phyloP scores from a whole-genome alignment of 192 early-diverging fungal species.

The Oehlia diaphana region DNA sequence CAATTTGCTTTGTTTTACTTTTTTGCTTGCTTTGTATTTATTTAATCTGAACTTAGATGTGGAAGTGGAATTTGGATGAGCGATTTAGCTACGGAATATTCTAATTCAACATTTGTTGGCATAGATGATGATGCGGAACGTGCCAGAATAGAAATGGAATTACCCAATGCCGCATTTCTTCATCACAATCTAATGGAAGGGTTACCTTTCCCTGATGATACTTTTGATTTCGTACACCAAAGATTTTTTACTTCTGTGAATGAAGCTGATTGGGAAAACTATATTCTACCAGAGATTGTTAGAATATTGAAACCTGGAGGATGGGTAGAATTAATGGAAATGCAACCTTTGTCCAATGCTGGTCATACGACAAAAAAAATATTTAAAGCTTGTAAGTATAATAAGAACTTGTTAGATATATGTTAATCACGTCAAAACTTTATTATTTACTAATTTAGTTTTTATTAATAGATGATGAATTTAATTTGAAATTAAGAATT shows the following conservation, averaged over 20 bases:
- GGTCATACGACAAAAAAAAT: neutral
- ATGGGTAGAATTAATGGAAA: slow-evolving; percentile 9
- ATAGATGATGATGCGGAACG: slow-evolving; percentile 11
- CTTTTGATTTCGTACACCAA: slow-evolving; percentile 12
- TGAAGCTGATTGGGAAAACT: neutral
- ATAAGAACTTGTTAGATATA: neutral
- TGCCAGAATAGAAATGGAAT: slow-evolving; percentile 4
- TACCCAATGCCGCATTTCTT: neutral
- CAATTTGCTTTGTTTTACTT: no score
- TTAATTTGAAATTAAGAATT: neutral
- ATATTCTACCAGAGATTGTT: neutral
- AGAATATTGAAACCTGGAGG: neutral
- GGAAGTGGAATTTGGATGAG: slow-evolving; percentile 2
- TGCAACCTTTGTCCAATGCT: neutral
- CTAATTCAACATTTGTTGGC: slow-evolving; percentile 3
- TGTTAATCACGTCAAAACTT: no score
- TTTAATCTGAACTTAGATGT: neutral
- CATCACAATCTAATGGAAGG: slow-evolving; percentile 7
- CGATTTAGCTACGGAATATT: slow-evolving; percentile 1
- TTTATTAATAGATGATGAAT: neutral
- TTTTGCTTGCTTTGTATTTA: neutral
- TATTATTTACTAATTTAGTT: neutral
- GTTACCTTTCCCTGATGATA: slow-evolving; percentile 15
- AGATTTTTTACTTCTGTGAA: neutral
- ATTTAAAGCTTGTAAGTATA: neutral